Evolutionary conservation across 345 rosid genomes (phyloP).

Genomic region (Pistacia vera): DNA sequence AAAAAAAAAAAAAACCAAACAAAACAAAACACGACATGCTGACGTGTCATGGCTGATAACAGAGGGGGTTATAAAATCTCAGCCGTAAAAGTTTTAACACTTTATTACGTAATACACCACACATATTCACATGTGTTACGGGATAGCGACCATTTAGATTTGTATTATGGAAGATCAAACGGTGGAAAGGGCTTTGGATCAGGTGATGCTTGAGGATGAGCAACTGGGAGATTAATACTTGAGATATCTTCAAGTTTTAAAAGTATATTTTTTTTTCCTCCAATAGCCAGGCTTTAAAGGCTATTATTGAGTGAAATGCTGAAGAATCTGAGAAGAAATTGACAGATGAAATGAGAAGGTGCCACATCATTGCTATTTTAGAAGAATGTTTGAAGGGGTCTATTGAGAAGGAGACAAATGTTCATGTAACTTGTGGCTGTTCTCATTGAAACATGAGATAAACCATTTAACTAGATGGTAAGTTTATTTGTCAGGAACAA

Average conservation of each 20-base stretch:
- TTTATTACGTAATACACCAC: not conserved
- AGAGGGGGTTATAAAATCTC: not conserved
- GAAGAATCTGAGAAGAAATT: conserved; percentile 13
- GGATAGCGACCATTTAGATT: not conserved
- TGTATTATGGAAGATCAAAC: not conserved
- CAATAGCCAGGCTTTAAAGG: not conserved
- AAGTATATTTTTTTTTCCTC: not conserved
- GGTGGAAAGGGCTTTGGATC: not conserved
- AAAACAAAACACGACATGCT: not conserved
- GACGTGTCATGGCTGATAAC: not conserved
- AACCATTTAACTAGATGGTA: too few species aligned
- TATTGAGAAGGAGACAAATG: not conserved
- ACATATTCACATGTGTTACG: not conserved
- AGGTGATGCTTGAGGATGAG: not conserved
- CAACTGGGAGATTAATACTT: not conserved
- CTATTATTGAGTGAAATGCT: not conserved
- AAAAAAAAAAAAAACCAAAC: too few species aligned
- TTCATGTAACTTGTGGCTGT: not conserved
- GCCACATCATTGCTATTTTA: conserved; percentile 17
- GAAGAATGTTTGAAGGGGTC: not conserved
- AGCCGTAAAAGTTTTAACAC: conserved; percentile 16
- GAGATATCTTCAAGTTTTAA: not conserved
- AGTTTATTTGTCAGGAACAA: too few species aligned
- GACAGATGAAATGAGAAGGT: conserved; percentile 15
- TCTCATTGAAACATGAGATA: not conserved